These are phyloP conservation scores for Xylariomycetidae sp. DNA, from an alignment of 2,329 filamentous ascomycete genomes.

Conservation along the genomic window DNA sequence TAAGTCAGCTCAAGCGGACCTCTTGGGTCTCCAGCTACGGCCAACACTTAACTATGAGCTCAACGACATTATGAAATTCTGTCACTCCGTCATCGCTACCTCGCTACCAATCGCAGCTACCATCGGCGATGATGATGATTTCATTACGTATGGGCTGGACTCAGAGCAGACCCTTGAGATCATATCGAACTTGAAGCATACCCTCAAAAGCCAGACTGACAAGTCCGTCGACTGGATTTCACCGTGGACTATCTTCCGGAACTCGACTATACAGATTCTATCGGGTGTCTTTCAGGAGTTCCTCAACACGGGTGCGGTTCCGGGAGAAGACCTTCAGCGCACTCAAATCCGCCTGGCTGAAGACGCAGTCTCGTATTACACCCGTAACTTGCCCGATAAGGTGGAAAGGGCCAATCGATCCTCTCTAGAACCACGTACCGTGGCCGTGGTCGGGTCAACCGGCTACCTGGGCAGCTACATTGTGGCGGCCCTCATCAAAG, in stretches of 20 bases:
- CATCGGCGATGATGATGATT: slow-evolving; percentile 7
- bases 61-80: no score
- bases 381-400: no score
- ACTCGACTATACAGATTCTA: slow-evolving; percentile 8
- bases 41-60: no score
- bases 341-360: no score
- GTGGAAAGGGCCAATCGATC: no score
- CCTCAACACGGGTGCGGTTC: slow-evolving; percentile 4
- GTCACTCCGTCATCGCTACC: no score
- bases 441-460: slow-evolving; percentile 12
- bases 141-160: slow-evolving; percentile 9
- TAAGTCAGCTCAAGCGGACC: no score
- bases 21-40: no score
- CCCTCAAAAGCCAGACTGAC: slow-evolving; percentile 4
- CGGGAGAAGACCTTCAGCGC: no score
- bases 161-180: slow-evolving; percentile 9
- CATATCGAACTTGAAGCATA: slow-evolving; percentile 8
- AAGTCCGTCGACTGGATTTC: slow-evolving; percentile 9
- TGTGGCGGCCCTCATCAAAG: slow-evolving; percentile 3
- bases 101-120: no score
- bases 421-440: no score
- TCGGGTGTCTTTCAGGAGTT: slow-evolving; percentile 6
- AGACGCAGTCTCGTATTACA: no score
- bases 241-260: slow-evolving; percentile 8
- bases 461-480: slow-evolving; percentile 10